A percentile compares a stretch with the other conserved stretches of the same genome.
These are phyloP conservation scores for Aspergillus fumigatiaffinis DNA, from an alignment of 2,329 filamentous ascomycete species.

Conservation along the genomic window DNA sequence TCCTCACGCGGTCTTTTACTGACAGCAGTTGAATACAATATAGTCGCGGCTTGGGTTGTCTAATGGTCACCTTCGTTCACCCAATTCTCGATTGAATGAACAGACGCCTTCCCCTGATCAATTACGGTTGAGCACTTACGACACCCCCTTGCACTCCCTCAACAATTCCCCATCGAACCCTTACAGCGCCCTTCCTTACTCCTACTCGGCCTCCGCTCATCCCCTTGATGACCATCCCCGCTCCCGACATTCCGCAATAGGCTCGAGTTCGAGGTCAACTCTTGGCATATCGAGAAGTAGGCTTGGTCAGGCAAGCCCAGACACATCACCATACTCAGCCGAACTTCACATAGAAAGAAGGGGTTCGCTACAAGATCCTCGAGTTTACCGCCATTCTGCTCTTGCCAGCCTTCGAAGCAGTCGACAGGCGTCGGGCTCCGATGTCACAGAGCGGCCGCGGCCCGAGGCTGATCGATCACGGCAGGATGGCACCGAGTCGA, in stretches of 20 bases:
- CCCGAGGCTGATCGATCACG: conserved; percentile 33
- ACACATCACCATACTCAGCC: conserved; percentile 30
- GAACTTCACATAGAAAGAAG: conserved; percentile 27
- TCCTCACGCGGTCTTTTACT: neutral
- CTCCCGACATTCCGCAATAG: conserved; percentile 30
- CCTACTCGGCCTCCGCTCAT: conserved; percentile 34
- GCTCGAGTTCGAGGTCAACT: conserved; percentile 32
- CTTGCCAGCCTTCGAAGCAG: conserved; percentile 34
- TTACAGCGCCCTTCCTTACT: conserved; percentile 23
- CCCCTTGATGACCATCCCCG: conserved; percentile 37
- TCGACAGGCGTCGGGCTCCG: conserved; percentile 33
- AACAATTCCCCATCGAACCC: conserved; percentile 29
- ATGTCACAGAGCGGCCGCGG: conserved; percentile 31
- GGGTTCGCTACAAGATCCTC: conserved; percentile 31
- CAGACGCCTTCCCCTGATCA: conserved; percentile 37
- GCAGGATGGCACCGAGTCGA: conserved; percentile 74
- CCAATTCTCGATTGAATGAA: conserved; percentile 29
- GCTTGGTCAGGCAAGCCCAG: conserved; percentile 34
- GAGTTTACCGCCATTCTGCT: conserved; percentile 30
- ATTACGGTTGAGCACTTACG: conserved; percentile 26
- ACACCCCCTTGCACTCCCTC: conserved; percentile 34
- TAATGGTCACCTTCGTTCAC: conserved; percentile 31
- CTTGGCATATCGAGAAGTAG: conserved; percentile 35
- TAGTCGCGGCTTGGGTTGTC: conserved; percentile 38
- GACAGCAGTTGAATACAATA: conserved; percentile 5